These are phyloP conservation scores for Papiliotrema terrestris DNA, from an alignment of 1,284 basidiomycete species.

Conservation along the genomic window DNA sequence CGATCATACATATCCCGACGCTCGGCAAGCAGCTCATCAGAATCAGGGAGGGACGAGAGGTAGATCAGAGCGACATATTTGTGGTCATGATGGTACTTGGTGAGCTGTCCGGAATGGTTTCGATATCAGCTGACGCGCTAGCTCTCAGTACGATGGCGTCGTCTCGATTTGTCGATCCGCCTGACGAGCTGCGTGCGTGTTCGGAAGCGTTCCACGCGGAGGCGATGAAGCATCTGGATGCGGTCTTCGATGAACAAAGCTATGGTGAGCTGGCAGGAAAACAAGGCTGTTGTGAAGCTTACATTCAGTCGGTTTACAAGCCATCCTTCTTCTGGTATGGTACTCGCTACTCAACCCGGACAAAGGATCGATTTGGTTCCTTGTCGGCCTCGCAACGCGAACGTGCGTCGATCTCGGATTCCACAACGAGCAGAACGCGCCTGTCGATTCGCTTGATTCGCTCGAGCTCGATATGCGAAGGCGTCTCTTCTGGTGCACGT, in stretches of 20 bases:
- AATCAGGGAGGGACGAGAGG: slow-evolving; percentile 40
- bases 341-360: slow-evolving; percentile 51
- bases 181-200: slow-evolving; percentile 49
- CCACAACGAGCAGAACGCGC: slow-evolving; percentile 49
- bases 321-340: slow-evolving; percentile 48
- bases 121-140: slow-evolving; percentile 7
- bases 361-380: slow-evolving; percentile 51
- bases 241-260: slow-evolving; percentile 47
- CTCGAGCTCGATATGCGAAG: slow-evolving; percentile 51
- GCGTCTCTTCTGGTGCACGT: slow-evolving; percentile 49
- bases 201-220: slow-evolving; percentile 51
- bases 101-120: slow-evolving; percentile 13
- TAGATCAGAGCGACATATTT: slow-evolving; percentile 48
- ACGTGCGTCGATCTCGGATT: slow-evolving; percentile 51
- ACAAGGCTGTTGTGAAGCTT: background rate
- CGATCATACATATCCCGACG: slow-evolving; percentile 50
- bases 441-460: slow-evolving; percentile 41
- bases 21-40: slow-evolving; percentile 45
- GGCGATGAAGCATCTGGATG: slow-evolving; percentile 50
- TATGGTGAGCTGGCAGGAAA: slow-evolving; percentile 34
- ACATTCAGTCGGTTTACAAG: slow-evolving; percentile 44
- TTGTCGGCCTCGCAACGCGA: slow-evolving; percentile 48
- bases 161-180: slow-evolving; percentile 49
- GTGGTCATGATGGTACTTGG: slow-evolving; percentile 51
- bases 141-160: slow-evolving; percentile 51